Evolutionary conservation across 2,329 filamentous ascomycete species (phyloP).

Genomic region (Clonostachys byssicola): DNA sequence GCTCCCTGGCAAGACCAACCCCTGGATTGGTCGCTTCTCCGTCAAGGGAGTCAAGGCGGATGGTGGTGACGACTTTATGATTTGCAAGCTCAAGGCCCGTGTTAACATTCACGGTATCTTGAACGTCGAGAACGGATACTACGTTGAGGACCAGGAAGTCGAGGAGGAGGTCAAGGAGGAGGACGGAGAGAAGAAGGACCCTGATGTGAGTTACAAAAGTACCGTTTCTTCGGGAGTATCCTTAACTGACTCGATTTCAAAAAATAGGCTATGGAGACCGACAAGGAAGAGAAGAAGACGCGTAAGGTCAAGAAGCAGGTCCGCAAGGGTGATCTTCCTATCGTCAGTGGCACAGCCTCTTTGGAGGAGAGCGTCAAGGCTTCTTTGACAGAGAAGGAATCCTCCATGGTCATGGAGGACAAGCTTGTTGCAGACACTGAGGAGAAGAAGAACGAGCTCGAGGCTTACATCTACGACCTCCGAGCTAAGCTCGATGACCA

Average conservation of each 20-base stretch:
- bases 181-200: slow-evolving; percentile 54
- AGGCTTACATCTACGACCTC: slow-evolving; percentile 95
- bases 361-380: slow-evolving; percentile 68
- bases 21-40: slow-evolving; percentile 96
- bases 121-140: slow-evolving; percentile 96
- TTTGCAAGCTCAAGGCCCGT: slow-evolving; percentile 98
- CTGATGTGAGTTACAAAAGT: slow-evolving; percentile 58
- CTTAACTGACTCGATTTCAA: slow-evolving; percentile 2
- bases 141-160: slow-evolving; percentile 94
- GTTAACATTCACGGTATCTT: slow-evolving; percentile 95
- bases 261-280: slow-evolving; percentile 77
- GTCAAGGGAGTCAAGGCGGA: slow-evolving; percentile 97
- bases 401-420: slow-evolving; percentile 93
- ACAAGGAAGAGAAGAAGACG: slow-evolving; percentile 77
- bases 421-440: slow-evolving; percentile 98
- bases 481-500: slow-evolving; percentile 92
- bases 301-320: slow-evolving; percentile 99
- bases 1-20: slow-evolving; percentile 84
- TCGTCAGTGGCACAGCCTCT: slow-evolving; percentile 77
- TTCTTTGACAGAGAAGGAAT: slow-evolving; percentile 74
- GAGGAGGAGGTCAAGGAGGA: slow-evolving; percentile 82
- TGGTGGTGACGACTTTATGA: slow-evolving; percentile 96
- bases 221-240: not conserved
- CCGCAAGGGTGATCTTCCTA: slow-evolving; percentile 90
- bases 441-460: slow-evolving; percentile 99